Evolutionary conservation across 371 early-diverging fungal genomes (phyloP).

Genomic region (Mucor sp.): DNA sequence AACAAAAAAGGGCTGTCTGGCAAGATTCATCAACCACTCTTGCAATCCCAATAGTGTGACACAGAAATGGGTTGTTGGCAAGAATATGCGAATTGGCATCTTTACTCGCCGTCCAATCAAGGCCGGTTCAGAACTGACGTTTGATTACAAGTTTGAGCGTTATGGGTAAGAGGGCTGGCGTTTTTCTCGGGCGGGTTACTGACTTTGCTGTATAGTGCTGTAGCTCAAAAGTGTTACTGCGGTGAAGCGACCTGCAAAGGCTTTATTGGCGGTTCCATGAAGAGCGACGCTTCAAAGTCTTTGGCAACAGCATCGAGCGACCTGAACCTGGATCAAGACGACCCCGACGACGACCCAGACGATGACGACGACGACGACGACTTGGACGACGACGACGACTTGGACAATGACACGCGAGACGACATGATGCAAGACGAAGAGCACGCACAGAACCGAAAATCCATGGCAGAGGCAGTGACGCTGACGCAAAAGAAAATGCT

Average conservation of each 20-base stretch:
- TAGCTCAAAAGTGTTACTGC: slow-evolving; percentile 93
- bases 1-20: slow-evolving; percentile 86
- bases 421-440: slow-evolving; percentile 6
- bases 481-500: slow-evolving; percentile 31
- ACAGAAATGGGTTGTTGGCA: slow-evolving; percentile 88
- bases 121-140: slow-evolving; percentile 86
- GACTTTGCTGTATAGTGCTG: slow-evolving; percentile 29
- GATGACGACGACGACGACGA: not conserved
- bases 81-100: slow-evolving; percentile 79
- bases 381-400: slow-evolving; percentile 11
- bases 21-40: slow-evolving; percentile 93
- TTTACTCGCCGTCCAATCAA: slow-evolving; percentile 73
- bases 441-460: slow-evolving; percentile 8
- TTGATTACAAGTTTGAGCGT: slow-evolving; percentile 92
- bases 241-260: slow-evolving; percentile 90
- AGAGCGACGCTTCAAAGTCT: not conserved
- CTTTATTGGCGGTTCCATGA: slow-evolving; percentile 75
- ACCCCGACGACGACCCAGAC: slow-evolving; percentile 4
- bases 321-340: not conserved
- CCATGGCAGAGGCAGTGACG: slow-evolving; percentile 17
- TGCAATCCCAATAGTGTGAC: slow-evolving; percentile 91
- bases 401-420: not conserved
- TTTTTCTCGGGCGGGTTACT: too few species aligned
- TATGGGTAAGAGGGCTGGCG: slow-evolving; percentile 55
- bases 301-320: too few species aligned